Conservation (phyloP, 176 grass and related monocot genomes). For the Oryza officinalis region DNA sequence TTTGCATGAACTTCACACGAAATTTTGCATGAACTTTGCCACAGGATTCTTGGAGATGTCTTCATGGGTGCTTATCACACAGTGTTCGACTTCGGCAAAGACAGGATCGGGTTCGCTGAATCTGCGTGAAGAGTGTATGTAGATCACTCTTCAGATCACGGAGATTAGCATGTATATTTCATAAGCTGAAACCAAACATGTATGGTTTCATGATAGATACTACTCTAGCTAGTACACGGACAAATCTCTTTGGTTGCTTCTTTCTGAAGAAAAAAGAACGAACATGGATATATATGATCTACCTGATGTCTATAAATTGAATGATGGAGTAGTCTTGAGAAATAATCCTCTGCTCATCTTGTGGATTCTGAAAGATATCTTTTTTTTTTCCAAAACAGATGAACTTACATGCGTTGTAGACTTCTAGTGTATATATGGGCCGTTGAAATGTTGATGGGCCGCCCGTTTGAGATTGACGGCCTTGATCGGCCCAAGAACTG, state of each 20-base stretch:
- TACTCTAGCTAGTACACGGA: background rate
- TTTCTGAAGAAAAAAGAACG: background rate
- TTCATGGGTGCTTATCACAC: conserved; percentile 99
- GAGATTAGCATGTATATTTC: too few species aligned
- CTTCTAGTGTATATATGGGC: too few species aligned
- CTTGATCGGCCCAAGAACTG: background rate
- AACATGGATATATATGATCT: background rate
- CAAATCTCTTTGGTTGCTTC: conserved; percentile 15
- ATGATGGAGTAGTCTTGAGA: background rate
- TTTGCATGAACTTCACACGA: background rate
- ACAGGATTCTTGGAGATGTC: conserved; percentile 97
- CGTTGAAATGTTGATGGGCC: too few species aligned
- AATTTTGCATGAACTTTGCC: background rate
- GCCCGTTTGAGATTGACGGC: too few species aligned
- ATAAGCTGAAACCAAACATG: background rate
- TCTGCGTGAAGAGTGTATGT: conserved; percentile 42
- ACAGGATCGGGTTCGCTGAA: conserved; percentile 78
- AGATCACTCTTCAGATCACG: too few species aligned
- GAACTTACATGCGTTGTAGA: background rate
- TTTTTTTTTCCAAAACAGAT: background rate
- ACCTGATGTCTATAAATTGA: background rate
- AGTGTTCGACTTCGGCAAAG: conserved; percentile 78
- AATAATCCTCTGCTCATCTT: background rate
- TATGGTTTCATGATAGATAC: background rate
- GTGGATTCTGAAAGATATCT: background rate